Percentiles rank a stretch among this genome's conserved stretches.
Conservation (phyloP, 2,329 filamentous ascomycete genomes). For the Xylaria sp. region DNA sequence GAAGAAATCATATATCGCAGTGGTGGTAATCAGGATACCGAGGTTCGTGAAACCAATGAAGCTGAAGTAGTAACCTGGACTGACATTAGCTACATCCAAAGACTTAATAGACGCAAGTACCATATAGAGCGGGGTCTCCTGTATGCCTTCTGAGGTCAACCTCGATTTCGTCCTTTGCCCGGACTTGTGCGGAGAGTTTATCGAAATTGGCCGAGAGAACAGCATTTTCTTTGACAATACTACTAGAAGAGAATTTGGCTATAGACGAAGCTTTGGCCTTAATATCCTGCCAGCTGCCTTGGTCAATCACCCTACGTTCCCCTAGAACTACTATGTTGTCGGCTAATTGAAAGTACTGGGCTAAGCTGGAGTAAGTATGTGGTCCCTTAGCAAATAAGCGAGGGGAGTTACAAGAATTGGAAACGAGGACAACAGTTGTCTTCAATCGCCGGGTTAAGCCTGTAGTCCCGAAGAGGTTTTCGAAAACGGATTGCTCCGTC, state of each 20-base stretch:
- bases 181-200: conserved; percentile 28
- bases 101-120: conserved; percentile 39
- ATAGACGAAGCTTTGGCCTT: conserved; percentile 49
- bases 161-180: conserved; percentile 28
- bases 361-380: conserved; percentile 33
- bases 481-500: conserved; percentile 49
- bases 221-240: conserved; percentile 18
- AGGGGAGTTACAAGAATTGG: conserved; percentile 46
- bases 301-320: conserved; percentile 51
- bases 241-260: conserved; percentile 50
- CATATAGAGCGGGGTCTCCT: conserved; percentile 54
- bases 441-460: conserved; percentile 47
- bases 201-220: conserved; percentile 6
- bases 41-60: conserved; percentile 46
- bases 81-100: conserved; percentile 10
- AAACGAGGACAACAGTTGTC: conserved; percentile 51
- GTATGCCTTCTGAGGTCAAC: conserved; percentile 44
- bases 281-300: conserved; percentile 55
- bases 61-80: conserved; percentile 27
- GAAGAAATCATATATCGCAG: conserved; percentile 49
- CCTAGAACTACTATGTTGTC: conserved; percentile 57
- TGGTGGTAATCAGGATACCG: conserved; percentile 41
- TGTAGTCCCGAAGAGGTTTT: conserved; percentile 47
- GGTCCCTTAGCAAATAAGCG: background rate
- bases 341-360: conserved; percentile 53